Base-by-base conservation (phyloP, 352 stramenopile species). In the Globisporangium camurandrum region DNA sequence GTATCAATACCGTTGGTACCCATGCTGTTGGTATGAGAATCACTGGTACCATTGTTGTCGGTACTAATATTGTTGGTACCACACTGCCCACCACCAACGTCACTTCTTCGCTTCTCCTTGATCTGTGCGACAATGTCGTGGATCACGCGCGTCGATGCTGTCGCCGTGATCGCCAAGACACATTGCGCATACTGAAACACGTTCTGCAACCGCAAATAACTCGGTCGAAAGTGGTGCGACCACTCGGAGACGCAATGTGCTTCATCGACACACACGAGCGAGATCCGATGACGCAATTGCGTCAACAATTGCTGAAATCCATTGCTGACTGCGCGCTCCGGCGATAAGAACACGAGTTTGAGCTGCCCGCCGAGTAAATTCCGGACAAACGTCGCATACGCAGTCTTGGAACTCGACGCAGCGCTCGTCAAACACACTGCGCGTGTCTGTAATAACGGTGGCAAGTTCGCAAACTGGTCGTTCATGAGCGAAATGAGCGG, bases 221-320 rank as follows among this genome's bases (percentile, higher is more conserved):
- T 86, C 31, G 92, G 89, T 1, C 94, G 78, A 51, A 98, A 98
- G 69, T 98, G 92, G 53, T 97, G 89, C 3, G 82, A 95, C 94
- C 94, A 98, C 57, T 98, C 86, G 10, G 84, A 96, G 27, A 98
- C 71, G 58, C 93, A 98, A 59, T 98, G 94, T 4, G 90, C 91
- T 75, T 98, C 94, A 53, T 98, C 94, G 14, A 98, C 81, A 43
- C 85, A 96, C 1, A 98, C 81, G 16, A 98, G 75, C 22, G 74
- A 83, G 20, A 93, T 46, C 3, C 74, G 64, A 28, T 66, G 52
- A 3, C 62, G 59, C 4, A 80, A 68, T 36, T 75, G 56, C 2
- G 49, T 48, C 17, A 93, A 47, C 17, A 93, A 54, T n/a, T 66
- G 44, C 50, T 86, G 75, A 54, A 97, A 95, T 1, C 84, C 81